Percentiles rank a stretch among this genome's conserved stretches.
These are phyloP conservation scores for Fraxinus angustifolia DNA, from an alignment of 305 asterid species.

Conservation along the genomic window DNA sequence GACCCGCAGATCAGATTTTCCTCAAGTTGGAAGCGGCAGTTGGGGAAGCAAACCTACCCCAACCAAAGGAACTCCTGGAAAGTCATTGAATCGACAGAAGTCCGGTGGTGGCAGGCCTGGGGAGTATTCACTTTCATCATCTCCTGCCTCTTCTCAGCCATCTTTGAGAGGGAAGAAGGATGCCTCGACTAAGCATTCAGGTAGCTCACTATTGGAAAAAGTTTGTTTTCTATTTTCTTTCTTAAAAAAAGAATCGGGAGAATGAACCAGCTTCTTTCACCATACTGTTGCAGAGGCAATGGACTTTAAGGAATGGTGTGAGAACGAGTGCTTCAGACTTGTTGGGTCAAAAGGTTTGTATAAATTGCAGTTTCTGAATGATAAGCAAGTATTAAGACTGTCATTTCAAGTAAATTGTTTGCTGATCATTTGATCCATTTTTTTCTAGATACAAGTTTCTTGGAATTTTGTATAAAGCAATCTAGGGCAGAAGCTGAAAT, in stretches of 20 bases:
- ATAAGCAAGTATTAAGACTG: background rate
- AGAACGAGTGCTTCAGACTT: conserved; percentile 80
- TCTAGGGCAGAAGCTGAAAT: conserved; percentile 79
- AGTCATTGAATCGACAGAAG: conserved; percentile 58
- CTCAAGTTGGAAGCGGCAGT: conserved; percentile 54
- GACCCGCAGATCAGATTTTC: conserved; percentile 67
- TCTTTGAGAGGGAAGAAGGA: conserved; percentile 55
- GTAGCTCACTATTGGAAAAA: conserved; percentile 28
- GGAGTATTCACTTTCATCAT: conserved; percentile 44
- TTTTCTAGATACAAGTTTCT: conserved; percentile 63
- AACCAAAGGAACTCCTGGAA: conserved; percentile 50
- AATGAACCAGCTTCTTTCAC: conserved; percentile 2
- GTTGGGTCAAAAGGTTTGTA: conserved; percentile 61
- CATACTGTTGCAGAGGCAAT: conserved; percentile 64
- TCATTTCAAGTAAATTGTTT: background rate
- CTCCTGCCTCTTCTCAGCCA: conserved; percentile 47
- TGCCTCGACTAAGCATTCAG: conserved; percentile 59
- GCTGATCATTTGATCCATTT: conserved; percentile 12
- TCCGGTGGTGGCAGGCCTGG: conserved; percentile 47
- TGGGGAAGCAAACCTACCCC: conserved; percentile 58
- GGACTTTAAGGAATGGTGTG: conserved; percentile 94
- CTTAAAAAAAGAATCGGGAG: background rate
- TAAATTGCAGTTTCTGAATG: background rate
- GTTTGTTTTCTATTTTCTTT: background rate
- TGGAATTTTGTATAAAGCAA: conserved; percentile 70